phyloP scores from a whole-genome alignment of 2,329 filamentous ascomycete genomes.

The Colletotrichum somersetense region DNA sequence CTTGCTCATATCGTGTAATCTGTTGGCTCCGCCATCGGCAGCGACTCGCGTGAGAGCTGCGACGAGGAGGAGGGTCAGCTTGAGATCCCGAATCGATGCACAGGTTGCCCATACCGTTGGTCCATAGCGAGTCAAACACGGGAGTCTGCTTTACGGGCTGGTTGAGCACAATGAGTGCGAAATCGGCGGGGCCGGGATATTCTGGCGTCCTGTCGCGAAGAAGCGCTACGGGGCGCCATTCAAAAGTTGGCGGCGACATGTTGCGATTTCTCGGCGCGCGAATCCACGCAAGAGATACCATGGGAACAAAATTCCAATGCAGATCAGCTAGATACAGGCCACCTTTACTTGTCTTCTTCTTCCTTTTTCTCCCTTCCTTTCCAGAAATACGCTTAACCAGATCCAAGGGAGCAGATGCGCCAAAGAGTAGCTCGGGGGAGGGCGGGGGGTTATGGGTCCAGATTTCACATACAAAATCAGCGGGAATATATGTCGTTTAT shows the following conservation, averaged over 20 bases:
- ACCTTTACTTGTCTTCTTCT: background rate
- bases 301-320: background rate
- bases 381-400: no score
- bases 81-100: background rate
- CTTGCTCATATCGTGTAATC: slow-evolving; percentile 64
- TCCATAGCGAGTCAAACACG: slow-evolving; percentile 64
- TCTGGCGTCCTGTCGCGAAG: slow-evolving; percentile 50
- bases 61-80: slow-evolving; percentile 43
- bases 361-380: background rate
- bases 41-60: slow-evolving; percentile 78
- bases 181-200: slow-evolving; percentile 47
- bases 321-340: background rate
- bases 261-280: slow-evolving; percentile 8
- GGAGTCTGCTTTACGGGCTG: slow-evolving; percentile 62
- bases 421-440: background rate
- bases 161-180: slow-evolving; percentile 65
- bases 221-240: slow-evolving; percentile 57
- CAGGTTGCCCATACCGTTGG: slow-evolving; percentile 56
- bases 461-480: background rate
- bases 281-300: slow-evolving; percentile 2
- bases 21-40: slow-evolving; percentile 92
- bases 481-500: background rate
- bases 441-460: background rate
- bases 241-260: slow-evolving; percentile 45
- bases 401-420: background rate